Evolutionary conservation across 176 grass and related monocot species (phyloP), one percentile per base, ranked within the genome.

Genomic region (Lolium rigidum): DNA sequence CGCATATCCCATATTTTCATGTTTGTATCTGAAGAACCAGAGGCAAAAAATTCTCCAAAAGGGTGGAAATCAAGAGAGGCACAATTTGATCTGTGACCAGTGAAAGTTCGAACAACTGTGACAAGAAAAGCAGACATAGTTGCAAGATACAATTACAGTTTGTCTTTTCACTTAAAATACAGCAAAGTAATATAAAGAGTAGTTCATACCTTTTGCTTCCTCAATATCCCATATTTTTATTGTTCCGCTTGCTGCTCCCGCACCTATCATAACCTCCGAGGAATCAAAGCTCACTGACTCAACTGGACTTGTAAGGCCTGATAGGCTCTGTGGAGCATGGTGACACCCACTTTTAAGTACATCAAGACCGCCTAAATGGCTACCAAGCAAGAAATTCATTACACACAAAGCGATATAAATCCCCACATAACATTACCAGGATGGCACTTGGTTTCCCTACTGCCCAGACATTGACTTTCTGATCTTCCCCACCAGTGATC

Each of bases 211-310:
- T 84, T 98, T 98, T 28, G 90, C 88, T 71, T 98, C 96, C 59
- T 92, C 84, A 37, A 94, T 74, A 82, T 94, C 88, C 96, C 96
- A 98, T 92, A 98, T 79, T 83, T 98, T 98, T 86, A 98, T 95
- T 31, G 93, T 94, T 61, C 96, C 96, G 51, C 52, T 92, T 14
- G 93, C 90, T 56, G 91, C 86, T 83, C 96, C 96, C 50, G 91
- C 96, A 77, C 89, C 93, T 83, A 98, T 86, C 15, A 90, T 81
- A 83, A 89, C 82, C 91, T 95, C 96, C 63, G 91, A 94, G 68
- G 83, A 95, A 82, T 98, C 96, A 86, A 98, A 95, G 80, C 87
- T 90, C 52, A 98, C 86, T 31, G 89, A 94, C 57, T 98, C 96
- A 81, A 98, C 93, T 70, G 91, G 89, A 95, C 95, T 95, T 73